These are phyloP conservation scores for Isatis tinctoria DNA, from an alignment of 345 rosid species.

Conservation along the genomic window DNA sequence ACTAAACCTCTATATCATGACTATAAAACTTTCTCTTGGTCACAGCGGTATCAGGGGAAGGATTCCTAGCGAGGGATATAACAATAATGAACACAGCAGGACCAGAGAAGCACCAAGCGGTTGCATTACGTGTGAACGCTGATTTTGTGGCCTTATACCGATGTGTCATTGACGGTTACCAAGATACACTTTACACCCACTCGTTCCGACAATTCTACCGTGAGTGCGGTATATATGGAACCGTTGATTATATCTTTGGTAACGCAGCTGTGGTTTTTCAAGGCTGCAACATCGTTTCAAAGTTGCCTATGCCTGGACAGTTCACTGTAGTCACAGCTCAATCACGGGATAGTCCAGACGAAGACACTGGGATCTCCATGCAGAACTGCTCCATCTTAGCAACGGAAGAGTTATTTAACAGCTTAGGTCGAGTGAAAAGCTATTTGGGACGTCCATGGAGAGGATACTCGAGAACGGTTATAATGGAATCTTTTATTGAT, in stretches of 20 bases:
- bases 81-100: constrained; percentile 76
- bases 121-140: constrained; percentile 64
- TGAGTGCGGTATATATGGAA: constrained; percentile 71
- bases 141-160: constrained; percentile 61
- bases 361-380: constrained; percentile 75
- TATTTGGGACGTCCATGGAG: constrained; percentile 87
- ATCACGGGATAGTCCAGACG: constrained; percentile 51
- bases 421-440: constrained; percentile 40
- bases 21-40: neutral
- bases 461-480: constrained; percentile 52
- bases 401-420: constrained; percentile 41
- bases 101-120: constrained; percentile 75
- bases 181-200: constrained; percentile 69
- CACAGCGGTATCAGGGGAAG: constrained; percentile 73
- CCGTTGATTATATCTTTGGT: constrained; percentile 72
- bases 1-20: too few relatives aligned
- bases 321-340: constrained; percentile 76
- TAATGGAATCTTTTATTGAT: constrained; percentile 63
- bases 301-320: constrained; percentile 66
- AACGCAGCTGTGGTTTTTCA: constrained; percentile 77
- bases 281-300: constrained; percentile 56
- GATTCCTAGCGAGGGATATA: constrained; percentile 74
- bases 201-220: constrained; percentile 75
- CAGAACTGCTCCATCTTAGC: constrained; percentile 74
- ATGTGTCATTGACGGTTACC: constrained; percentile 61